These are phyloP conservation scores for Nymphaea colorata DNA, from an alignment of 164 flowering plant genomes.

Conservation along the genomic window DNA sequence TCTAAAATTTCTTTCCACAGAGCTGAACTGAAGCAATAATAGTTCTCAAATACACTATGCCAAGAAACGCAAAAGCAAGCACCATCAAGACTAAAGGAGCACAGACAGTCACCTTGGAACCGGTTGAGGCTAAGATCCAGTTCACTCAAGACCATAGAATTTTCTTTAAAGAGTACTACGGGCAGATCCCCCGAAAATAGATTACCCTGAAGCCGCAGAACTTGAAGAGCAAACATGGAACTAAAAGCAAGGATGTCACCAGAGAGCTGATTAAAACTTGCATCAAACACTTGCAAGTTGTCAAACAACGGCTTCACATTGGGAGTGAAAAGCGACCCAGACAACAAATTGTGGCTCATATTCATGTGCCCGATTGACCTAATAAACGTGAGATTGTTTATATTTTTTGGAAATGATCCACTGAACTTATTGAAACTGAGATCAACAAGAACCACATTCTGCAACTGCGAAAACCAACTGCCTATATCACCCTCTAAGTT, in stretches of 20 bases:
- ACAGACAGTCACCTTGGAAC: constrained; percentile 33
- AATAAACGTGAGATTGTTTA: constrained; percentile 31
- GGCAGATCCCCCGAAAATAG: constrained; percentile 53
- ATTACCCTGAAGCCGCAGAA: constrained; percentile 45
- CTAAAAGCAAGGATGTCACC: constrained; percentile 49
- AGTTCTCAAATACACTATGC: too few relatives aligned
- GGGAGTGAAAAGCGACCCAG: constrained; percentile 50
- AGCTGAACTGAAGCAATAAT: too few relatives aligned
- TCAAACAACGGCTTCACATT: constrained; percentile 59
- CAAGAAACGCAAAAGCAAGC: too few relatives aligned
- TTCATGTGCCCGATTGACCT: constrained; percentile 44
- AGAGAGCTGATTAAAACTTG: constrained; percentile 38
- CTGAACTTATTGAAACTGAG: constrained; percentile 44
- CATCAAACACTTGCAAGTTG: constrained; percentile 62
- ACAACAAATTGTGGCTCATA: constrained; percentile 42
- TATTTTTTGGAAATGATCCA: constrained; percentile 39
- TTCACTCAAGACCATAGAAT: constrained; percentile 48
- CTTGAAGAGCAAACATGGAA: constrained; percentile 42
- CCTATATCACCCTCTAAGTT: constrained; percentile 40
- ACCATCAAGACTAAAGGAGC: not conserved
- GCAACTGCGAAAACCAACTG: constrained; percentile 28
- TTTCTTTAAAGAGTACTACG: constrained; percentile 45
- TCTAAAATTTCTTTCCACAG: too few relatives aligned
- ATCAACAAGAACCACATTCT: constrained; percentile 33
- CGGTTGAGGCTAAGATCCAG: constrained; percentile 64